Percentiles rank a stretch among this genome's conserved stretches.
Conservation (phyloP, 495 filamentous ascomycete species). For the Neurospora terricola region DNA sequence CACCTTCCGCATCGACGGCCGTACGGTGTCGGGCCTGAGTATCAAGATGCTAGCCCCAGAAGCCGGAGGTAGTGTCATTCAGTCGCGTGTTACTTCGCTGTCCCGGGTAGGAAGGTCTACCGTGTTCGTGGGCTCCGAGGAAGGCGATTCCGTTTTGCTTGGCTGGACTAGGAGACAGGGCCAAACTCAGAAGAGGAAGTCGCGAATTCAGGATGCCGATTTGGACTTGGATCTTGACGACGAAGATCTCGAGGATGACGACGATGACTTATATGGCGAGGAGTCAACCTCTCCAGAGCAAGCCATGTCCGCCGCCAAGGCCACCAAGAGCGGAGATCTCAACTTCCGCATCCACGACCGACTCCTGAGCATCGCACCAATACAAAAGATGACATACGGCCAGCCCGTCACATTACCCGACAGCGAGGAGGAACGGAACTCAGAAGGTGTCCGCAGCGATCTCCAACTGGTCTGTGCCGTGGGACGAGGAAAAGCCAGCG, state of each 20-base stretch:
- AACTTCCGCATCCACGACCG: conserved; percentile 67
- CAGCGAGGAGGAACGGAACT: conserved; percentile 33
- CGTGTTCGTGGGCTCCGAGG: conserved; percentile 78
- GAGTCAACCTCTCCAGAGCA: conserved; percentile 32
- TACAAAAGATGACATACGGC: conserved; percentile 61
- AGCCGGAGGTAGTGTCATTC: conserved; percentile 50
- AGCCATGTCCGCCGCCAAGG: conserved; percentile 14
- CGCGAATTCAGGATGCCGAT: conserved; percentile 35
- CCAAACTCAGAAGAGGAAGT: conserved; percentile 43
- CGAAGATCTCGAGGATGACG: conserved; percentile 37
- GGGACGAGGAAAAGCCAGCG: conserved; percentile 59
- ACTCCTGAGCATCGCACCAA: conserved; percentile 65
- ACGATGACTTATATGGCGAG: conserved; percentile 62
- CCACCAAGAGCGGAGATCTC: conserved; percentile 48
- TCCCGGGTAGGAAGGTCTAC: conserved; percentile 56
- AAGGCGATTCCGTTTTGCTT: conserved; percentile 71
- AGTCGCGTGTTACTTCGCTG: conserved; percentile 57
- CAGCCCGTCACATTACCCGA: conserved; percentile 32
- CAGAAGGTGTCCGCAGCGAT: conserved; percentile 37
- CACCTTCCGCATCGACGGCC: conserved; percentile 80
- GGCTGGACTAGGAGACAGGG: conserved; percentile 58
- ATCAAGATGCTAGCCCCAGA: conserved; percentile 52
- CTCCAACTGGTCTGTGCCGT: conserved; percentile 64
- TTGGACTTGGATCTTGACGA: conserved; percentile 45
- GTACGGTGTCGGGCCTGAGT: conserved; percentile 77